Conservation (phyloP, 2,329 filamentous ascomycete species). For the Xylariaceae sp. region DNA sequence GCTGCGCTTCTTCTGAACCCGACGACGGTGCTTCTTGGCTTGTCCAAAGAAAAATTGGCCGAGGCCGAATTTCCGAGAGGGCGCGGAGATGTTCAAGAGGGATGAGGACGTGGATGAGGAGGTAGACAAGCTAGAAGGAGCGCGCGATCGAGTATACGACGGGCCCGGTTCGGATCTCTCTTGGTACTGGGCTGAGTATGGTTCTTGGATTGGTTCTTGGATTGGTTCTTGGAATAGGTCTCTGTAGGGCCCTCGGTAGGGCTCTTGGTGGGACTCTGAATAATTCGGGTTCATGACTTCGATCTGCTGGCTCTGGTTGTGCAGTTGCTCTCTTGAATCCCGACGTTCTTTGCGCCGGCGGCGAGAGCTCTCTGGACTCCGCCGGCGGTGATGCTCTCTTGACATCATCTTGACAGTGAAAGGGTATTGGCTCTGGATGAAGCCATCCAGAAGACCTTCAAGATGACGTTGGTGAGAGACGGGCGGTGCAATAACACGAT, state of each 20-base stretch:
- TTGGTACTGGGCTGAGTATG: conserved; percentile 18
- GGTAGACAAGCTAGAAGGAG: conserved; percentile 29
- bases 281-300: conserved; percentile 15
- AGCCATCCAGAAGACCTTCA: conserved; percentile 17
- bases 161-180: conserved; percentile 9
- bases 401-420: conserved; percentile 42
- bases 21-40: conserved; percentile 41
- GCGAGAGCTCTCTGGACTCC: conserved; percentile 52
- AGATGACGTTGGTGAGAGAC: conserved; percentile 10
- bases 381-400: conserved; percentile 46
- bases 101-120: conserved; percentile 55
- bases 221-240: conserved; percentile 18
- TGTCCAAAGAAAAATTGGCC: conserved; percentile 60
- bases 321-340: conserved; percentile 37
- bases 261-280: conserved; percentile 13
- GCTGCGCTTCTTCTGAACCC: conserved; percentile 43
- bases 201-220: conserved; percentile 17
- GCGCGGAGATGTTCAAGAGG: conserved; percentile 62
- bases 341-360: conserved; percentile 44
- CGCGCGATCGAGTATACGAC: conserved; percentile 18
- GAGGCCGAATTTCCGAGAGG: conserved; percentile 48
- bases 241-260: conserved; percentile 5
- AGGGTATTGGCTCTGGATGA: conserved; percentile 12
- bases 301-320: conserved; percentile 18
- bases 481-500: neutral